These are phyloP conservation scores for Rosa hybrid DNA, from an alignment of 331 rosid species.

Conservation along the genomic window DNA sequence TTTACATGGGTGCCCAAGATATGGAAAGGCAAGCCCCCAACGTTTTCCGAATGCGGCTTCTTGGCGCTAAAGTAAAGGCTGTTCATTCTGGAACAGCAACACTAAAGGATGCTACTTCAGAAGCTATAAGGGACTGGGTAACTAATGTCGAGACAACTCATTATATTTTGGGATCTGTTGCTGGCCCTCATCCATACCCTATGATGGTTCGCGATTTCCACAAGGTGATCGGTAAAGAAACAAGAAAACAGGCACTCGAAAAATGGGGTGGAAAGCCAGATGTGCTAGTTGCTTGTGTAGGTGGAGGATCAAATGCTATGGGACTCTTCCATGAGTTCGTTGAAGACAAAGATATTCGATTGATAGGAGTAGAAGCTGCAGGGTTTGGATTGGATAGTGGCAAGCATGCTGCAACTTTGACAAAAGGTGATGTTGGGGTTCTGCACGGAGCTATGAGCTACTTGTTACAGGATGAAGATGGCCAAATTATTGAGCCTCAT, in stretches of 20 bases:
- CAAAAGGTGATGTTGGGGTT: conserved; percentile 87
- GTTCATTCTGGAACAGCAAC: conserved; percentile 93
- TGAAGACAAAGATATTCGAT: conserved; percentile 62
- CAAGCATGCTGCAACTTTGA: conserved; percentile 93
- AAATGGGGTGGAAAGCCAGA: conserved; percentile 95
- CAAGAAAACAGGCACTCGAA: conserved; percentile 84
- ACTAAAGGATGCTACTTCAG: conserved; percentile 89
- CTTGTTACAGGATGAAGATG: conserved; percentile 92
- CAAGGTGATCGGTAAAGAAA: conserved; percentile 87
- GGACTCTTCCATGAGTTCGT: conserved; percentile 89
- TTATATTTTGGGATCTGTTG: conserved; percentile 91
- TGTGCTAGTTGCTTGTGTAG: conserved; percentile 85
- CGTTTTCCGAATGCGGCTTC: conserved; percentile 89
- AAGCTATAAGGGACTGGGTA: conserved; percentile 97
- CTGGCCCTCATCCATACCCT: conserved; percentile 97
- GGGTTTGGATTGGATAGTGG: conserved; percentile 90
- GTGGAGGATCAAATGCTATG: conserved; percentile 96
- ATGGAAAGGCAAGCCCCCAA: conserved; percentile 95
- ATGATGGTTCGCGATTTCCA: conserved; percentile 97
- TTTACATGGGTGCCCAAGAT: conserved; percentile 95
- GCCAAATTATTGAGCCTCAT: conserved; percentile 91
- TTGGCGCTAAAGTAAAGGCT: conserved; percentile 90
- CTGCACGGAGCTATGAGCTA: conserved; percentile 98
- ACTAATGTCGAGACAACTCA: conserved; percentile 96
- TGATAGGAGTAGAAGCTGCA: conserved; percentile 93